A percentile compares a stretch with the other conserved stretches of the same genome.
These are phyloP conservation scores for Schizochytrium sp. DNA, from an alignment of 108 stramenopile species.

Conservation along the genomic window DNA sequence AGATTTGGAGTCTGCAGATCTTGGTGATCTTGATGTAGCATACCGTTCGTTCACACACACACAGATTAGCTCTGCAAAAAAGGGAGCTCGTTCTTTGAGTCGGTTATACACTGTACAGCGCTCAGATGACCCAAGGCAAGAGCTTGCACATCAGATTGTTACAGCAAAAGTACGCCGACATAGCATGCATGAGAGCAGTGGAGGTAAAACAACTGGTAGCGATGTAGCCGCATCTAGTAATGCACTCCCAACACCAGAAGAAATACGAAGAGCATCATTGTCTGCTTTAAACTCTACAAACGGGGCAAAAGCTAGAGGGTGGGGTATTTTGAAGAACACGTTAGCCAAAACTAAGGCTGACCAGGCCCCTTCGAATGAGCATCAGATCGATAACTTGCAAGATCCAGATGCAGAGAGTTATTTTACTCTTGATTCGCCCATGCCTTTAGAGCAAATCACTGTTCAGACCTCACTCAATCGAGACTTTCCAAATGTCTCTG, in stretches of 20 bases:
- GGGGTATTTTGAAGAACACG: conserved; percentile 25
- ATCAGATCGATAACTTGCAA: not conserved
- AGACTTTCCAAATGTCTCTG: not conserved
- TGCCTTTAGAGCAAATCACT: not conserved
- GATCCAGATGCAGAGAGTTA: not conserved
- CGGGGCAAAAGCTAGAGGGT: not conserved
- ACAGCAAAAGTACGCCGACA: not conserved
- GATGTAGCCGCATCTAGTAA: too few species aligned
- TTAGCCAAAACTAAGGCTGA: not conserved
- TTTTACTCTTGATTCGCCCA: not conserved
- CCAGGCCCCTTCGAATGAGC: not conserved
- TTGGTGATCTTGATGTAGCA: conserved; percentile 28
- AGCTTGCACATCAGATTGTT: conserved; percentile 8
- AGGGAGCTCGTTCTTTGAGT: not conserved
- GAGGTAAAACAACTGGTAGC: too few species aligned
- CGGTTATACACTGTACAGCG: not conserved
- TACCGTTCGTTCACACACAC: too few species aligned
- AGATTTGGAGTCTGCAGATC: conserved; percentile 45
- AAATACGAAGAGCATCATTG: too few species aligned
- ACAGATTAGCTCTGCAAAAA: not conserved
- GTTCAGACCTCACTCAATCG: not conserved
- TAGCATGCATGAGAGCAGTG: not conserved
- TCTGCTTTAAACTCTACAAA: not conserved
- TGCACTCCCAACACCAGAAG: too few species aligned
- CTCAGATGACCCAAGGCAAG: not conserved